Base-by-base conservation (phyloP, 805 yeast genomes). In the Schwanniomyces pseudopolymorphus region DNA sequence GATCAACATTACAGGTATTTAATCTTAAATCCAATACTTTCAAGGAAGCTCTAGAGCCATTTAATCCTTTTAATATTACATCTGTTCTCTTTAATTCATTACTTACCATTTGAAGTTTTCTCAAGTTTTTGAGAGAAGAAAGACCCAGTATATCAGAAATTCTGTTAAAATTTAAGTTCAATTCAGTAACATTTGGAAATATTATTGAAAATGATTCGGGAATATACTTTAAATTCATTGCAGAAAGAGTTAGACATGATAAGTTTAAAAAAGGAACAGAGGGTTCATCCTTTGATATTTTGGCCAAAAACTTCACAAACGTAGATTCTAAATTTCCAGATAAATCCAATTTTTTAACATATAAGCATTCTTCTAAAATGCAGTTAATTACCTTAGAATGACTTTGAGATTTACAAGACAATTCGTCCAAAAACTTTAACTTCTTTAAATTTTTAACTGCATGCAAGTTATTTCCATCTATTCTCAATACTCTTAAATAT, bases 121-220 rank as follows among this genome's bases (percentile, higher is more conserved):
- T 63, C 40, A 80, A 60, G 41, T 65, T 63, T 9, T 48, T 53
- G 50, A 78, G 57, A 3, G 58, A 56, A 2, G 64, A 43, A 31
- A 80, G 55, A 0, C 61, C 67, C 5, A 50, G 42, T 31, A 79
- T 56, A 22, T 71, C 67, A 10, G 49, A 56, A 22, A 80, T 50
- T 33, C 61, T 64, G 56, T 80, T 80, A 61, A 80, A 80, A 48
- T 77, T 79, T 44, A 80, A 64, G 49, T 79, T 78, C 45, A 80
- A 58, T 40, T 74, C 77, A 17, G 68, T 48, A 36, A 80, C 63
- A 47, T 78, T 67, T 22, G 83, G 82, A 53, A 79, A 79, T 31
- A 64, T 40, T 1, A 54, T 45, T 5, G 64, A 55, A 45, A 80
- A 72, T 8, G 61, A 53, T 0, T 24, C 39, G 0, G 83, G 81